Evolutionary conservation across 2,329 filamentous ascomycete species (phyloP), one percentile per base, ranked within the genome.

Genomic region (Ophiostoma novo-ulmi): DNA sequence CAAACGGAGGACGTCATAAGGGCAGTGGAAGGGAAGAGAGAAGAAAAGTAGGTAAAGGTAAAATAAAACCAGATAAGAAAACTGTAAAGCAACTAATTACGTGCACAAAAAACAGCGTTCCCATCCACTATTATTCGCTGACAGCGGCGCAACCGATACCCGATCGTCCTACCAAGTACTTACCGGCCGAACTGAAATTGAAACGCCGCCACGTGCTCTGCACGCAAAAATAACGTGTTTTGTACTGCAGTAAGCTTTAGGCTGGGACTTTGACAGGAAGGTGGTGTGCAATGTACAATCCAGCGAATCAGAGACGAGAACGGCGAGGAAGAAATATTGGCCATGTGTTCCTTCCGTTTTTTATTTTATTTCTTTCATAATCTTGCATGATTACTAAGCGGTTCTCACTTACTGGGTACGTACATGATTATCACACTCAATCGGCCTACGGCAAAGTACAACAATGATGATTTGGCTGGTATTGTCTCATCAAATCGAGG

Each of bases 131-230:
- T 55, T 55, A n/a, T 55, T 55, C n/a, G 52, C 52, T 58, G 52
- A 58, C 52, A 20, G 48, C 20, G 20, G n/a, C 20, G 20, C 48
- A 58, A 17, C 52, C 52, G 52, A 58, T 58, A 26, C n/a, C 26
- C 58, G 58, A 63, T 55, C 20, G 20, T 22, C 26, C 26, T 22
- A 63, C 36, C 44, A 38, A 44, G 14, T 20, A 48, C 17, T 52
- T 66, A 70, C 38, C 64, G 31, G 38, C 17, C 3, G n/a, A 22
- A 48, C 67, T 48, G 44, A 67, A 61, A 48, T 69, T 67, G 63
- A 69, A 67, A 67, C 48, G 67, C 70, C 61, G 63, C 70, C 70
- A 71, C 70, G 70, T 71, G 70, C 63, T 55, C 13, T 26, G 11
- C 70, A 71, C 70, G 67, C 63, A 58, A 10, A 71, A 63, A 63